A percentile compares a stretch with the other conserved stretches of the same genome.
These are phyloP conservation scores for Cercospora sp. DNA, from an alignment of 2,329 filamentous ascomycete genomes.

Conservation along the genomic window DNA sequence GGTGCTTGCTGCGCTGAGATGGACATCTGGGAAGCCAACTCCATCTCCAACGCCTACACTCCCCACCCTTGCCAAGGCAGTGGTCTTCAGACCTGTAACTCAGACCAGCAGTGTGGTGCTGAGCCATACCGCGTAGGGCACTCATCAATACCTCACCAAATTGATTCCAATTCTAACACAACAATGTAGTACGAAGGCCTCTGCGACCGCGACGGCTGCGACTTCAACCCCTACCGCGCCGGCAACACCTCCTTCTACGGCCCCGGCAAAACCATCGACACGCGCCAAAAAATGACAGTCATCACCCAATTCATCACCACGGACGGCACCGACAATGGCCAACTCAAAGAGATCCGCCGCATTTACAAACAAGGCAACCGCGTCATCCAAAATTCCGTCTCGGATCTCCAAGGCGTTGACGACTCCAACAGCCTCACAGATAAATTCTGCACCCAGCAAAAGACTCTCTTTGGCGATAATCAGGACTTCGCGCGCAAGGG, in stretches of 20 bases:
- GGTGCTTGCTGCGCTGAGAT: constrained; percentile 69
- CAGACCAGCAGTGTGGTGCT: constrained; percentile 51
- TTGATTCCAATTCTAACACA: too few species aligned
- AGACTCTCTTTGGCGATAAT: constrained; percentile 36
- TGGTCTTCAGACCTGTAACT: constrained; percentile 43
- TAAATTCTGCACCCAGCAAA: constrained; percentile 53
- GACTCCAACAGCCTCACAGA: constrained; percentile 57
- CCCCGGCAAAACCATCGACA: constrained; percentile 58
- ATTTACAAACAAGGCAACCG: constrained; percentile 65
- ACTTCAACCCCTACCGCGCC: constrained; percentile 68
- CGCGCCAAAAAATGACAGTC: constrained; percentile 61
- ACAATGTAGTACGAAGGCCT: constrained; percentile 53
- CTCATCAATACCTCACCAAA: neutral
- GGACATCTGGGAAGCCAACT: constrained; percentile 70
- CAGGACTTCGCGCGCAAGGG: constrained; percentile 57
- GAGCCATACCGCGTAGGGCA: constrained; percentile 10
- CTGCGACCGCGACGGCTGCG: constrained; percentile 69
- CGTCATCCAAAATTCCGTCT: constrained; percentile 57
- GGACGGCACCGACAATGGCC: constrained; percentile 53
- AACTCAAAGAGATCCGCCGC: constrained; percentile 61
- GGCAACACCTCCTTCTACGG: constrained; percentile 66
- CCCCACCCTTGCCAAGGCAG: constrained; percentile 62
- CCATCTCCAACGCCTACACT: constrained; percentile 63
- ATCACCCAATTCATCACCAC: constrained; percentile 65
- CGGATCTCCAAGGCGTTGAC: constrained; percentile 48